These are phyloP conservation scores for Ocimum tenuiflorum DNA, from an alignment of 257 asterid species.

Conservation along the genomic window DNA sequence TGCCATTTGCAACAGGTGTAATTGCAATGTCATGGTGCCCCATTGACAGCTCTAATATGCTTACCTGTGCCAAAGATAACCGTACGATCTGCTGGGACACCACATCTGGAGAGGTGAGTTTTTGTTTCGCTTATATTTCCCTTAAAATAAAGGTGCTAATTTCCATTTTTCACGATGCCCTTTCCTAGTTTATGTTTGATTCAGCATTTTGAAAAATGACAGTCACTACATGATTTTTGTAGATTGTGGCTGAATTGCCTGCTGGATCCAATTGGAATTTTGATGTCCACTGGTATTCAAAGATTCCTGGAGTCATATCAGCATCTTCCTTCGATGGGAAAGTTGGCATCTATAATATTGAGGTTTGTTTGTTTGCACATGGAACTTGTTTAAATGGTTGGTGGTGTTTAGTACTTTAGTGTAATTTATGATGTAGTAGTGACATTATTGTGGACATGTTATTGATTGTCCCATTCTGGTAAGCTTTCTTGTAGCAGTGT, in stretches of 20 bases:
- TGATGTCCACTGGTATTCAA: conserved; percentile 91
- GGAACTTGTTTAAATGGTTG: conserved; percentile 9
- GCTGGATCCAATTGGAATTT: conserved; percentile 97
- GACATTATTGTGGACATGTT: not conserved
- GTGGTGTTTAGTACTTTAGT: not conserved
- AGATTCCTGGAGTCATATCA: conserved; percentile 88
- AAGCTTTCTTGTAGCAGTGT: not conserved
- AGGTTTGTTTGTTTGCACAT: conserved; percentile 46
- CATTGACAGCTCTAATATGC: conserved; percentile 75
- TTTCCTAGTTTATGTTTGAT: not conserved
- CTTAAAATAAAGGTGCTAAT: not conserved
- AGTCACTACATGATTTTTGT: conserved; percentile 13
- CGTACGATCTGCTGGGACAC: conserved; percentile 99
- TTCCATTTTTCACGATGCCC: conserved; percentile 9
- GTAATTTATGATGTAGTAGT: not conserved
- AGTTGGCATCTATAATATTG: conserved; percentile 84
- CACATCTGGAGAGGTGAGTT: conserved; percentile 68
- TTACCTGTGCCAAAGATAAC: conserved; percentile 97
- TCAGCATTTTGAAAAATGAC: not conserved
- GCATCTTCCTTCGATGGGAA: conserved; percentile 98
- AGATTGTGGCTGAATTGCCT: conserved; percentile 94
- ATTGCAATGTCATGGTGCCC: conserved; percentile 99
- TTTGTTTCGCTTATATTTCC: conserved; percentile 7
- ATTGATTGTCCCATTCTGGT: not conserved
- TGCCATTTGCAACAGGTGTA: conserved; percentile 56